Evolutionary conservation across 1,284 basidiomycete species (phyloP).

Genomic region (Agroathelia rolfsii): DNA sequence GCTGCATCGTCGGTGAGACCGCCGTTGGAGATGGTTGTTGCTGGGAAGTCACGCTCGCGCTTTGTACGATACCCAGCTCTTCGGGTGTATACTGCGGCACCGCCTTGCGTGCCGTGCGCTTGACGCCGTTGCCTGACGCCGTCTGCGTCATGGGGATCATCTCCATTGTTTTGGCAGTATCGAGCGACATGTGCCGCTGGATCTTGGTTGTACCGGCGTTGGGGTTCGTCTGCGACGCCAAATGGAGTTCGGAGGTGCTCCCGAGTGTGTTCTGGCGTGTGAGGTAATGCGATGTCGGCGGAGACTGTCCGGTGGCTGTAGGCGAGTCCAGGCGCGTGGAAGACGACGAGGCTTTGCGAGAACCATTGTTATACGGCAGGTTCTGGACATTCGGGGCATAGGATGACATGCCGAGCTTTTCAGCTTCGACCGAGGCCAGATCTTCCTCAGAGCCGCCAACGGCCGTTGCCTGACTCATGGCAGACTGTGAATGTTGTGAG

Average conservation of each 20-base stretch:
- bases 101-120: slow-evolving; percentile 14
- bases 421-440: slow-evolving; percentile 15
- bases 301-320: too few relatives aligned
- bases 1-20: slow-evolving; percentile 11
- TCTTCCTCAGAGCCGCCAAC: slow-evolving; percentile 17
- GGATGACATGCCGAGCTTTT: too few relatives aligned
- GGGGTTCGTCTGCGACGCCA: slow-evolving; percentile 14
- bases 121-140: slow-evolving; percentile 5
- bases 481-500: slow-evolving; percentile 10
- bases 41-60: slow-evolving; percentile 20
- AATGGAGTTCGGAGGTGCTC: slow-evolving; percentile 12
- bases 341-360: too few relatives aligned
- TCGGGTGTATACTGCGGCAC: slow-evolving; percentile 13
- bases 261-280: too few relatives aligned
- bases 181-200: slow-evolving; percentile 20
- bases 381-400: too few relatives aligned
- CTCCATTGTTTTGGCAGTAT: slow-evolving; percentile 22
- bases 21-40: slow-evolving; percentile 17
- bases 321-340: too few relatives aligned
- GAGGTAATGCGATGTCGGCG: too few relatives aligned
- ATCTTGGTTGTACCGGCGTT: slow-evolving; percentile 10
- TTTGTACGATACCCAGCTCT: too few relatives aligned
- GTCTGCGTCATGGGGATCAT: slow-evolving; percentile 14
- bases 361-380: too few relatives aligned
- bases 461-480: slow-evolving; percentile 11